Percentiles rank a stretch among this genome's conserved stretches.
phyloP scores from a whole-genome alignment of 192 early-diverging fungal genomes.

The Umbelopsis sp. region DNA sequence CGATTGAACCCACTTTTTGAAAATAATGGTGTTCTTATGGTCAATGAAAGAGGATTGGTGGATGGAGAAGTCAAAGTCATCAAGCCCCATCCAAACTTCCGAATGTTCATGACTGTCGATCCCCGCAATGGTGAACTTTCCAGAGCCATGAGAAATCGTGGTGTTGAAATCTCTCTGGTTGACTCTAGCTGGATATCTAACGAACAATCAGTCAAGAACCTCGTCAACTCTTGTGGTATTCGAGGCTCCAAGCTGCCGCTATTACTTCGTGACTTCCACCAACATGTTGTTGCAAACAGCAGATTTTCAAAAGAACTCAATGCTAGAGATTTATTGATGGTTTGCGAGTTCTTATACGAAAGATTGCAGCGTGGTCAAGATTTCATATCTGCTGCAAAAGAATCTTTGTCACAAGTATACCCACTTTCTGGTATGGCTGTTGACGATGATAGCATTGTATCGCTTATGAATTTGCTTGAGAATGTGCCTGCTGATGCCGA shows the following conservation, averaged over 20 bases:
- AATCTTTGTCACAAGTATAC: conserved; percentile 51
- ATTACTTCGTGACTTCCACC: conserved; percentile 46
- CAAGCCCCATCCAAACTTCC: conserved; percentile 85
- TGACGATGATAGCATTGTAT: conserved; percentile 2
- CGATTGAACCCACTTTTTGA: conserved; percentile 94
- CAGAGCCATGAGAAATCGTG: conserved; percentile 96
- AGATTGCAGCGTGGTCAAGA: conserved; percentile 55
- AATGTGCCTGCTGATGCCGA: neutral
- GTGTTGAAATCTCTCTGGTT: conserved; percentile 85
- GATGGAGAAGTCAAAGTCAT: conserved; percentile 80
- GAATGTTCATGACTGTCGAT: conserved; percentile 96
- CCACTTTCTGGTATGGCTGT: conserved; percentile 38
- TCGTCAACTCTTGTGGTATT: conserved; percentile 51
- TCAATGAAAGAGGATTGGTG: conserved; percentile 89
- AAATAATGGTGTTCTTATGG: conserved; percentile 80
- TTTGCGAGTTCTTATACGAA: conserved; percentile 49
- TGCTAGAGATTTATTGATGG: conserved; percentile 51
- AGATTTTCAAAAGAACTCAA: conserved; percentile 40
- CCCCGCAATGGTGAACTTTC: conserved; percentile 92
- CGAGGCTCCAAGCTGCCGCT: conserved; percentile 42
- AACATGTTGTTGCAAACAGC: conserved; percentile 34
- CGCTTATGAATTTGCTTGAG: conserved; percentile 5
- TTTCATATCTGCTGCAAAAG: conserved; percentile 41
- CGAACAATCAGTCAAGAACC: conserved; percentile 48
- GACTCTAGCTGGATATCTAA: conserved; percentile 56